Conservation (phyloP, 805 yeast genomes). For the Candida jianshihensis region DNA sequence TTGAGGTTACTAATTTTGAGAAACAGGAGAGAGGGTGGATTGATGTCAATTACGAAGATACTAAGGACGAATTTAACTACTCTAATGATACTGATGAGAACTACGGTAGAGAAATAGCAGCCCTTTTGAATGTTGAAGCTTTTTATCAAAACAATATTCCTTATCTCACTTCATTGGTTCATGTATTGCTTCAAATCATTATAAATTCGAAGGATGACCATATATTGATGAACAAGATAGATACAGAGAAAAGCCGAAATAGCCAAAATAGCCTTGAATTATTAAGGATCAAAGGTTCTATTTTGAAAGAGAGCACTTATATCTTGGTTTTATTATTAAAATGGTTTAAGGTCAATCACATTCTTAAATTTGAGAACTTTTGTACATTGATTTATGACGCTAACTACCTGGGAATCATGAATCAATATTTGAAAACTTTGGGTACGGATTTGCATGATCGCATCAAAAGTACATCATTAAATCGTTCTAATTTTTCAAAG, state of each 20-base stretch:
- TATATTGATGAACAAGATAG: constrained; percentile 11
- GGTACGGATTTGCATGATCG: constrained; percentile 23
- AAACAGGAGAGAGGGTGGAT: constrained; percentile 64
- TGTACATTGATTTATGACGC: constrained; percentile 69
- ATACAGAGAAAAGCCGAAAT: no score
- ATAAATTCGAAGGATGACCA: constrained; percentile 21
- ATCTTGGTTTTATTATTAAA: constrained; percentile 46
- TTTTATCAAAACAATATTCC: constrained; percentile 50
- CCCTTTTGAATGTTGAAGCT: constrained; percentile 49
- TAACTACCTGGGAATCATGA: constrained; percentile 33
- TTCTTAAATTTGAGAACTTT: constrained; percentile 72
- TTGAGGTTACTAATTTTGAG: constrained; percentile 65
- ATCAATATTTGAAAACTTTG: constrained; percentile 12
- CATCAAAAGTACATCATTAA: constrained; percentile 21
- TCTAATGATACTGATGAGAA: constrained; percentile 25
- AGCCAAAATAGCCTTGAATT: constrained; percentile 39
- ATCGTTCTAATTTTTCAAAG: not conserved
- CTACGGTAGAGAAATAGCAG: constrained; percentile 26
- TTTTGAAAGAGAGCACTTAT: constrained; percentile 52
- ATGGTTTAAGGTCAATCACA: constrained; percentile 78
- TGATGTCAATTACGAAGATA: constrained; percentile 2
- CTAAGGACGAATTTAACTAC: not conserved
- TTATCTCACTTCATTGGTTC: constrained; percentile 54
- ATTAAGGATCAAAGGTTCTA: constrained; percentile 52
- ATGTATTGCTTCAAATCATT: constrained; percentile 58